A percentile compares a stretch with the other conserved stretches of the same genome.
Conservation (phyloP, 768 basidiomycete genomes). For the Tylopilus cervinicoccineus region DNA sequence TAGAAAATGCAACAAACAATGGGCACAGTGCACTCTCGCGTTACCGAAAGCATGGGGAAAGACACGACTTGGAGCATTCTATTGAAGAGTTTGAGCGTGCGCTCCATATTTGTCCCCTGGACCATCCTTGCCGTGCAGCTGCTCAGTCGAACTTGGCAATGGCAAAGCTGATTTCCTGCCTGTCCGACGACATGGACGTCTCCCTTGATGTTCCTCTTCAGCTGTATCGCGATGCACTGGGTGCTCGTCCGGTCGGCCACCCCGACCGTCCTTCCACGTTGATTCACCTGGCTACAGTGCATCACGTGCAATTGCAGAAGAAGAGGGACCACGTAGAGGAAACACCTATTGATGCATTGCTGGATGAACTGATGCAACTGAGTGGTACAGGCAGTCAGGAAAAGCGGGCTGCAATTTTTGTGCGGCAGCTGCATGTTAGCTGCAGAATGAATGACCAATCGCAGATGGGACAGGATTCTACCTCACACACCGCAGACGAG, state of each 20-base stretch:
- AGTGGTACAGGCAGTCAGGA: too few species aligned
- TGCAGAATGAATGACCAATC: too few species aligned
- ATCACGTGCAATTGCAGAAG: not conserved
- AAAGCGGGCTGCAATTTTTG: too few species aligned
- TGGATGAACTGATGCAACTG: too few species aligned
- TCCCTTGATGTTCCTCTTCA: not conserved
- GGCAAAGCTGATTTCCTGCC: not conserved
- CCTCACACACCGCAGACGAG: too few species aligned
- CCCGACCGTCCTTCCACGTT: constrained; percentile 1
- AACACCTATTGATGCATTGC: not conserved
- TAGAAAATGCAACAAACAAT: not conserved
- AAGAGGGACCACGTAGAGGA: not conserved
- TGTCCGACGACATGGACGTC: not conserved
- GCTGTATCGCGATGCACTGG: not conserved
- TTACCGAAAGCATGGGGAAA: not conserved
- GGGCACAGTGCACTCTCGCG: not conserved
- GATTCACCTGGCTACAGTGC: not conserved
- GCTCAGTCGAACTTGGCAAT: not conserved
- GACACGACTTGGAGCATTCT: not conserved
- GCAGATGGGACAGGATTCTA: too few species aligned
- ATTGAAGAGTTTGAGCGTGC: not conserved
- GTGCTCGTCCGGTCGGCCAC: too few species aligned
- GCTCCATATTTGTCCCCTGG: not conserved
- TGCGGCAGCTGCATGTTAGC: too few species aligned
- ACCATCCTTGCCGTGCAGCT: not conserved